phyloP scores from a whole-genome alignment of 2,329 filamentous ascomycete species.

The Fusarium buxicola region DNA sequence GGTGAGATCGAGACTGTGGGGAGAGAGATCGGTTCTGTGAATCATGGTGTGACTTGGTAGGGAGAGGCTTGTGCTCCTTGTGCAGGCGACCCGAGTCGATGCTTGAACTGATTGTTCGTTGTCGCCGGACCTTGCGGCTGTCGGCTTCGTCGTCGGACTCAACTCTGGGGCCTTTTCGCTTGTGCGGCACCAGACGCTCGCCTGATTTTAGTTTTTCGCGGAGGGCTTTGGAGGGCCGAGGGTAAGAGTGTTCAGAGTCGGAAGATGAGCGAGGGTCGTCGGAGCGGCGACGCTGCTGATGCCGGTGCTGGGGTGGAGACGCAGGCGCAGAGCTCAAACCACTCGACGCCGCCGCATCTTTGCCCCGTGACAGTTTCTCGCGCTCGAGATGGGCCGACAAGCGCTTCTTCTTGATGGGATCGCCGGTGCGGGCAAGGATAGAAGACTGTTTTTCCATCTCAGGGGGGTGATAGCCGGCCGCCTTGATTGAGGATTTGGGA shows the following conservation, averaged over 20 bases:
- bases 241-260: constrained; percentile 64
- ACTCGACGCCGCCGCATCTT: constrained; percentile 62
- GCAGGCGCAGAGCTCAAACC: constrained; percentile 69
- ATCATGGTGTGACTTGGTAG: constrained; percentile 50
- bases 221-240: constrained; percentile 56
- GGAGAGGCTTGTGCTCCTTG: constrained; percentile 50
- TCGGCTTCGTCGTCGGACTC: constrained; percentile 71
- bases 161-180: constrained; percentile 64
- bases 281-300: constrained; percentile 49
- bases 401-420: constrained; percentile 63
- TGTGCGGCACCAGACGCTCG: constrained; percentile 61
- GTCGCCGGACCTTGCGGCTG: constrained; percentile 64
- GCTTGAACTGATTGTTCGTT: constrained; percentile 61
- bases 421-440: constrained; percentile 49
- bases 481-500: constrained; percentile 50
- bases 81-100: constrained; percentile 49
- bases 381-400: constrained; percentile 53
- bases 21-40: constrained; percentile 64
- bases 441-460: constrained; percentile 52
- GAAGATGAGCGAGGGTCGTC: constrained; percentile 62
- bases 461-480: constrained; percentile 46
- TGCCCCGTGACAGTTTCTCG: constrained; percentile 54
- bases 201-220: constrained; percentile 62
- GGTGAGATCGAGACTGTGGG: constrained; percentile 68
- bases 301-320: constrained; percentile 59